Evolutionary conservation across 768 basidiomycete genomes (phyloP), one percentile per base, ranked within the genome.

Genomic region (Daedalea quercina): DNA sequence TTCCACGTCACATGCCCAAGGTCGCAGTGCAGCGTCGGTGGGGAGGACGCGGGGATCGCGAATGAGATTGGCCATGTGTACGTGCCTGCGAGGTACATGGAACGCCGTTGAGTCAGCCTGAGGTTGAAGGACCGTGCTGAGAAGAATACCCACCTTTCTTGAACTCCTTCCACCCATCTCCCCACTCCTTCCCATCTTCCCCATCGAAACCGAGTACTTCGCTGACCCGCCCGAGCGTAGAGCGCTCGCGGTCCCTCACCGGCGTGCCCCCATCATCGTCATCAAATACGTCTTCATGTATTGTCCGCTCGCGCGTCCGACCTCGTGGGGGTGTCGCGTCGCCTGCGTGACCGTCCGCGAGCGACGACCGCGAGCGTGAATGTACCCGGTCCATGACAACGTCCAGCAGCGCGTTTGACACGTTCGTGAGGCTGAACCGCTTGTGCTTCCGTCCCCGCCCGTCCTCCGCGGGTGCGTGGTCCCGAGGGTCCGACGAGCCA

Each of bases 41-140:
- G 92, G 2, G 86, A 76, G 54, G 80, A 77, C 4, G 81, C 74
- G 0, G 95, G 91, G 51, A 99, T 84, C 17, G 84, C 75, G 66
- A 97, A 94, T 13, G 89, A 89, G 62, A 99, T 88, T 2, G 95
- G 95, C 68, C 92, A 98, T 17, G 87, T 91, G 66, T 98, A 97
- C 4, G 83, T 87, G 19, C 94, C 94, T 90, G 59, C 26, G 33
- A 13, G 37, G 23, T 22, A n/a, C 51, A 33, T 50, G 12, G 17
- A 50, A n/a, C 47, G 19, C n/a, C 7, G 20, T 23, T 47, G 9
- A 31, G 7, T 8, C 11, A 33, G n/a, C 3, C 19, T 33, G 25
- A 11, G 24, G 7, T 26, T 28, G 6, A 8, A 12, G 24, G 15
- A 7, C 33, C 34, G 13, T 8, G 37, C 37, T 6, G 37, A 3